phyloP scores from a whole-genome alignment of 176 grass and related monocot species.

The Avena sativa region DNA sequence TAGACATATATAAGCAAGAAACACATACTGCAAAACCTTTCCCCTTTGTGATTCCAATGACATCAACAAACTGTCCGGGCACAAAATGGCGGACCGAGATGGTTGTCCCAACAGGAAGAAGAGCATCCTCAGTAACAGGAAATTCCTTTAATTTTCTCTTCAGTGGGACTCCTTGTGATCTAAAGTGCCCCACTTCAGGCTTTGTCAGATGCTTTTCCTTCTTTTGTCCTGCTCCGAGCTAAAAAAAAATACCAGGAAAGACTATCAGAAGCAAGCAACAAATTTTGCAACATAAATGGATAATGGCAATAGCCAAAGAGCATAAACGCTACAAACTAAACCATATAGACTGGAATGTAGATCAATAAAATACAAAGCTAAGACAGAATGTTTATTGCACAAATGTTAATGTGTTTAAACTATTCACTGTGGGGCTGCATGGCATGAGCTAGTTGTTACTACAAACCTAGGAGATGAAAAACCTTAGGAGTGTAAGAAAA shows the following conservation, averaged over 20 bases:
- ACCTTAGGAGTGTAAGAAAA: neutral
- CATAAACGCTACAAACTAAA: constrained; percentile 10
- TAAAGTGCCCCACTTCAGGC: constrained; percentile 90
- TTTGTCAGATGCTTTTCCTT: constrained; percentile 99
- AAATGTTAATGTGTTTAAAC: constrained; percentile 29
- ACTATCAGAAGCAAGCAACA: constrained; percentile 32
- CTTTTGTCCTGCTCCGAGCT: constrained; percentile 97
- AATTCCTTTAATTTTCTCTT: constrained; percentile 97
- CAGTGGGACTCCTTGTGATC: constrained; percentile 77
- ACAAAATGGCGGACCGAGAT: constrained; percentile 95
- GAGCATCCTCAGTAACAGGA: constrained; percentile 90
- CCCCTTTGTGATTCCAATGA: constrained; percentile 82
- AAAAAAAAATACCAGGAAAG: constrained; percentile 39
- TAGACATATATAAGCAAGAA: constrained; percentile 21
- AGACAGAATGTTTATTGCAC: neutral
- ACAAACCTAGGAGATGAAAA: neutral
- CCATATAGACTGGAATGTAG: constrained; percentile 11
- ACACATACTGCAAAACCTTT: constrained; percentile 93
- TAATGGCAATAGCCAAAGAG: constrained; percentile 37
- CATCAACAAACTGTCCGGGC: constrained; percentile 92
- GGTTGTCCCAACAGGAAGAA: constrained; percentile 88
- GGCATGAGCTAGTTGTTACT: neutral
- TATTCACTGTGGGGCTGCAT: constrained; percentile 13
- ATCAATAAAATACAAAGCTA: constrained; percentile 21
- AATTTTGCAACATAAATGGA: constrained; percentile 6